Evolutionary conservation across 2,329 filamentous ascomycete genomes (phyloP), one percentile per base, ranked within the genome.

Genomic region (Fusarium sp.): DNA sequence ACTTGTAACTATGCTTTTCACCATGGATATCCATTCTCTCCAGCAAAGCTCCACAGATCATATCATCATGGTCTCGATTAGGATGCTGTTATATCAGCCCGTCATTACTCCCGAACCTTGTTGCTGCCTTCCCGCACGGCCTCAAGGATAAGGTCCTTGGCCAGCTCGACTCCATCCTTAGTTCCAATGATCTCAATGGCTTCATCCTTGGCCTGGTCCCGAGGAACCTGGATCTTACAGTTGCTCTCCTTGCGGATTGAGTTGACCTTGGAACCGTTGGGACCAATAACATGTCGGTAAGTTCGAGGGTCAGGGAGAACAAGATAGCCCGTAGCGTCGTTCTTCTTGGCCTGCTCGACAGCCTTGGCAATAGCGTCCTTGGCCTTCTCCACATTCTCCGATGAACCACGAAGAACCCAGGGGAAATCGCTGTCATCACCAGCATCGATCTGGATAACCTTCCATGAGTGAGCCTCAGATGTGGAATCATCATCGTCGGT

Each of bases 211-310:
- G 82, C 83, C 79, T 96, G 92, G 75, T 93, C 90, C 70, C 92
- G 90, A 22, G 96, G 96, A 40, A 99, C 95, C 69, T 94, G 94
- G 77, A 99, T 96, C 81, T 92, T 94, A 81, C 94, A 97, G 56
- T 92, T 92, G 51, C 94, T 97, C 83, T 96, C 89, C 82, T 93
- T 93, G 72, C 96, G 90, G 77, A 99, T 97, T 41, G 88, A 83
- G 81, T 97, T 97, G 78, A 99, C 96, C 80, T 95, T 95, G 78
- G 88, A 92, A 61, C 96, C 96, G 62, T 91, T 92, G 68, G 91
- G 90, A 6, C 96, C 96, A 71, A 99, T 94, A 48, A 99, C 92
- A 68, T 92, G 92, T 65, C 95, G 89, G 84, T 97, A 97, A 46
- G 93, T 93, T 72, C 88, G 89, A 13, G 96, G 93, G 76, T 99